phyloP scores from a whole-genome alignment of 73 alveolate species.

The Paramecium caudatum region DNA sequence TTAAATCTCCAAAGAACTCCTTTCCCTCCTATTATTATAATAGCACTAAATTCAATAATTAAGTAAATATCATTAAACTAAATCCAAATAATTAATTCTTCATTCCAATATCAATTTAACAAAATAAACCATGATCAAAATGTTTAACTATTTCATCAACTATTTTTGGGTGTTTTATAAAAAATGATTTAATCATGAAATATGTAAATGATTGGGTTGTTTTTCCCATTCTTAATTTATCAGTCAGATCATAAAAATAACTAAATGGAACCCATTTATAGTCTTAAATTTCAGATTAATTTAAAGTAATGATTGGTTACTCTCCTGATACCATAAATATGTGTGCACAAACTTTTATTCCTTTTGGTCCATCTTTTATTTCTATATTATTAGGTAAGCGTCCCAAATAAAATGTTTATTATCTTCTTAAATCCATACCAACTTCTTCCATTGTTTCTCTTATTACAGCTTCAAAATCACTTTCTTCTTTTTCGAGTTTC shows the following conservation, averaged over 20 bases:
- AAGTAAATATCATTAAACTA: background rate
- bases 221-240: conserved; percentile 21
- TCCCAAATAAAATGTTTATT: conserved; percentile 18
- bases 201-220: background rate
- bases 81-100: conserved; percentile 36
- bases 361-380: background rate
- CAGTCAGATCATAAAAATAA: background rate
- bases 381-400: conserved; percentile 45
- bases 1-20: background rate
- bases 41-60: conserved; percentile 22
- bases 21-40: background rate
- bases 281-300: conserved; percentile 13
- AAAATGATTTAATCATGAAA: background rate
- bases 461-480: conserved; percentile 70
- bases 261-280: conserved; percentile 1
- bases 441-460: conserved; percentile 76
- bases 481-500: conserved; percentile 71
- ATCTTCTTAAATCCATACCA: conserved; percentile 54
- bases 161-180: background rate
- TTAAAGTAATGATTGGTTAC: background rate
- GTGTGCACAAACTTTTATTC: background rate
- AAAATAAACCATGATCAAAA: conserved; percentile 22
- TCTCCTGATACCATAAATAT: conserved; percentile 8
- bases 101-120: conserved; percentile 23
- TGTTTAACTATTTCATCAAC: background rate